phyloP scores from a whole-genome alignment of 108 stramenopile species.

The Aureococcus anophagefferens region DNA sequence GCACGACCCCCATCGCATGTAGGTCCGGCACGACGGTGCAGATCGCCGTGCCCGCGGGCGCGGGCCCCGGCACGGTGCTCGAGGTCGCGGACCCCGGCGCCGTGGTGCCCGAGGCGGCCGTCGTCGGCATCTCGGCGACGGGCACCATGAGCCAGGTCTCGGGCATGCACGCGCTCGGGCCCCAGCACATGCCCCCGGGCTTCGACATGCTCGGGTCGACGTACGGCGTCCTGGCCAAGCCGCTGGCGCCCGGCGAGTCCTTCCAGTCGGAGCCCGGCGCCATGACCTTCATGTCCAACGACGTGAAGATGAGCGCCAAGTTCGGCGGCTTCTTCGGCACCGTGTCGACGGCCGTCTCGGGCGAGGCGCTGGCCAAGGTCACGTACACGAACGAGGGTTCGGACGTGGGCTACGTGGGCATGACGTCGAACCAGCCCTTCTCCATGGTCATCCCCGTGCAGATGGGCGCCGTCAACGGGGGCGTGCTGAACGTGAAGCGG shows the following conservation, averaged over 20 bases:
- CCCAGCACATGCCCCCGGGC: neutral
- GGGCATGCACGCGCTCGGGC: neutral
- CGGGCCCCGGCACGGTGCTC: neutral
- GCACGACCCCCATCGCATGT: no score
- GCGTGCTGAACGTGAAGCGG: slow-evolving; percentile 31
- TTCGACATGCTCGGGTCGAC: neutral
- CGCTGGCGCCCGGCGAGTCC: slow-evolving; percentile 19
- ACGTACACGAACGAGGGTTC: slow-evolving; percentile 28
- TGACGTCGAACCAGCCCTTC: slow-evolving; percentile 50
- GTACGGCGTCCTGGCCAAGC: slow-evolving; percentile 4
- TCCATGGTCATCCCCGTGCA: slow-evolving; percentile 45
- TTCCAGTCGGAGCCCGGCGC: slow-evolving; percentile 30
- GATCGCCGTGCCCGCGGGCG: neutral
- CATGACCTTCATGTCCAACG: slow-evolving; percentile 39
- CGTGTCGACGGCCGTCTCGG: slow-evolving; percentile 30
- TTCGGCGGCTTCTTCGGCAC: slow-evolving; percentile 16
- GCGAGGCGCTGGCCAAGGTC: slow-evolving; percentile 48
- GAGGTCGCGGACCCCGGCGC: neutral
- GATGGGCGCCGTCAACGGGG: slow-evolving; percentile 31
- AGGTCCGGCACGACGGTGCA: neutral
- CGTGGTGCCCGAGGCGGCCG: neutral
- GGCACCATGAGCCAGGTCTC: neutral
- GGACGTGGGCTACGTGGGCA: slow-evolving; percentile 39
- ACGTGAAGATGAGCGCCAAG: slow-evolving; percentile 39
- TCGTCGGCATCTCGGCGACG: neutral